Conservation (phyloP, 2,329 filamentous ascomycete species). For the Dissoconium aciculare region DNA sequence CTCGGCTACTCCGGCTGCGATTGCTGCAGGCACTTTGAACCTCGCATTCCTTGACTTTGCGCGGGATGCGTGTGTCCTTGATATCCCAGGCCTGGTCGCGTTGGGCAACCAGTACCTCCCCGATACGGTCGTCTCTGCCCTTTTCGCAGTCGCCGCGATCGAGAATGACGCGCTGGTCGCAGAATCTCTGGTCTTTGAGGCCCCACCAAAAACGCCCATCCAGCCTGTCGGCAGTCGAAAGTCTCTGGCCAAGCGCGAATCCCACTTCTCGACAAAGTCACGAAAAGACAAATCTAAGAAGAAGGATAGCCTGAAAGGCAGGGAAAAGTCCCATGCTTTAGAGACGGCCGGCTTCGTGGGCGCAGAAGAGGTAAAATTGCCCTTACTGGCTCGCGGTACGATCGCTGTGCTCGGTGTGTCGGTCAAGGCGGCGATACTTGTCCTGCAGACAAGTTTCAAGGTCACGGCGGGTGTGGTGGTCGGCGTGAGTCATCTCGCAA, state of each 20-base stretch:
- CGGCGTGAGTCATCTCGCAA: constrained; percentile 20
- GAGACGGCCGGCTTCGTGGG: constrained; percentile 15
- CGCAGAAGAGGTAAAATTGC: constrained; percentile 25
- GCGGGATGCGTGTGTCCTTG: constrained; percentile 28
- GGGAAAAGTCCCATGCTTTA: constrained; percentile 8
- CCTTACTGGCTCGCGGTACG: constrained; percentile 26
- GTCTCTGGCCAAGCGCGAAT: constrained; percentile 4
- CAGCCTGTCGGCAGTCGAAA: constrained; percentile 5
- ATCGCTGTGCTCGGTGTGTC: constrained; percentile 27
- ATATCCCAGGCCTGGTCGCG: constrained; percentile 29
- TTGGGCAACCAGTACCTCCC: constrained; percentile 33
- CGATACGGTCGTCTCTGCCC: constrained; percentile 29
- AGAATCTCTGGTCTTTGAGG: constrained; percentile 19
- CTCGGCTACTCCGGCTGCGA: constrained; percentile 26
- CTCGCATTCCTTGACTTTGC: constrained; percentile 33
- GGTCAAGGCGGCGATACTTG: constrained; percentile 30
- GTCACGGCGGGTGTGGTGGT: constrained; percentile 26
- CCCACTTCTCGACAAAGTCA: constrained; percentile 6
- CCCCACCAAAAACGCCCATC: constrained; percentile 16
- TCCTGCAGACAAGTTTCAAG: constrained; percentile 29
- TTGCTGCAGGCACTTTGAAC: constrained; percentile 26
- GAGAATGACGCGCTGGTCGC: constrained; percentile 25
- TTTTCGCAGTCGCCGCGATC: constrained; percentile 32
- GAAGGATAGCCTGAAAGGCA: constrained; percentile 6
- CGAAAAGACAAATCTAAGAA: constrained; percentile 9